Evolutionary conservation across 805 yeast species (phyloP), one percentile per base, ranked within the genome.

Genomic region (Kluyveromyces wickerhamii): DNA sequence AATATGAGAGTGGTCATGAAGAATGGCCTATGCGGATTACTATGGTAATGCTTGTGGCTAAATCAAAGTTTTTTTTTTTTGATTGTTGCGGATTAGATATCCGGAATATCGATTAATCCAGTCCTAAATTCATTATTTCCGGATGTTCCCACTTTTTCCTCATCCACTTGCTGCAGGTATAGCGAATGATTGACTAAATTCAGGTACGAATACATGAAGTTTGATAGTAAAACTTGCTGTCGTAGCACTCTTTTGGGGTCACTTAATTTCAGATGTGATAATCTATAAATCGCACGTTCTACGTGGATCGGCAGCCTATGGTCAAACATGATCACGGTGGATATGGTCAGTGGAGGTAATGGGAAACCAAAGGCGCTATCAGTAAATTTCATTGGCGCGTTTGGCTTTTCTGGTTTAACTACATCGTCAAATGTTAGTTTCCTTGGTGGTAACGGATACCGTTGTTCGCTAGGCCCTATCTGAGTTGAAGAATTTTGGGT

Each of bases 181-280:
- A 82, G 65, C 11, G 89, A 88, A 54, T 89, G 96, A 57, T 89
- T 94, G 37, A 92, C 95, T 59, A 92, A 66, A 53, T 92, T 89
- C 66, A 92, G 70, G 59, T 92, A 92, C 0, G 96, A 89, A 54
- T 92, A 92, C 98, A 92, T 92, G 72, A 92, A 92, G 57, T 92
- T 92, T 39, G 96, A 85, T 43, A 92, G 62, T 32, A 92, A 58
- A 2, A 92, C 98, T 56, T 92, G 98, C 56, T 92, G 96, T 24
- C 87, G 70, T 42, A 92, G 63, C 19, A 94, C 92, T 39, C 97
- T 67, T 52, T 86, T 82, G 1, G 97, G 89, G 58, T 92, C 94
- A 17, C 97, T 95, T 44, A 92, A 67, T 57, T 92, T 92, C 54
- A 92, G 64, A 59, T 92, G 98, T 35, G 95, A 83, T 37, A 92